phyloP scores from a whole-genome alignment of 2,329 filamentous ascomycete genomes.

The Fusarium torreyae region DNA sequence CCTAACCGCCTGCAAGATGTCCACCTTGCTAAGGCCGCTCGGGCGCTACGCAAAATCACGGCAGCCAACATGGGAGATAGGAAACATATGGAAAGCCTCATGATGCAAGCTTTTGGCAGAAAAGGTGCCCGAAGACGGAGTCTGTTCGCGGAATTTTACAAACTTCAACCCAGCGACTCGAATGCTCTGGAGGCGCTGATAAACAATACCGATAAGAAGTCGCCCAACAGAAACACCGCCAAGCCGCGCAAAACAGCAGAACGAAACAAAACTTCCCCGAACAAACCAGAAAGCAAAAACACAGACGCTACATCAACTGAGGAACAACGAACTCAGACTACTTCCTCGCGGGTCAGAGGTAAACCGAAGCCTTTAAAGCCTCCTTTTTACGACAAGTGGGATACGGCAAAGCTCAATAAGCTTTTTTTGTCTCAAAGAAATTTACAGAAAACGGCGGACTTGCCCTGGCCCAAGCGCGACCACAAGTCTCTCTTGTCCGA shows the following conservation, averaged over 20 bases:
- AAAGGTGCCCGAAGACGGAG: constrained; percentile 65
- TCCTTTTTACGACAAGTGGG: constrained; percentile 65
- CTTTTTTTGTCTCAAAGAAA: constrained; percentile 61
- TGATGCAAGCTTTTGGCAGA: constrained; percentile 68
- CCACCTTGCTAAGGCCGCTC: constrained; percentile 60
- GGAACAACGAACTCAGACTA: background rate
- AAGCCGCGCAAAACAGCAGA: background rate
- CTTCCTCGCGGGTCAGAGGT: constrained; percentile 1
- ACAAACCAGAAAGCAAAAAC: background rate
- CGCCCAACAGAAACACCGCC: background rate
- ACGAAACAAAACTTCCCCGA: background rate
- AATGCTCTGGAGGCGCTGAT: constrained; percentile 57
- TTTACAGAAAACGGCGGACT: constrained; percentile 49
- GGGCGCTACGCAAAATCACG: constrained; percentile 63
- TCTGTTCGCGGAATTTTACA: constrained; percentile 60
- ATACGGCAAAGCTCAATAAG: constrained; percentile 60
- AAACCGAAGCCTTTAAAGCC: constrained; percentile 36
- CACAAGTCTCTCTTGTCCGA: constrained; percentile 56
- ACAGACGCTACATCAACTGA: background rate
- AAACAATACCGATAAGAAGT: constrained; percentile 6
- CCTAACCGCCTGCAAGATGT: constrained; percentile 49
- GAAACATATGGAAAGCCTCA: constrained; percentile 62
- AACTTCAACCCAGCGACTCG: constrained; percentile 56
- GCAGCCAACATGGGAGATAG: constrained; percentile 68
- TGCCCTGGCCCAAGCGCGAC: constrained; percentile 46